Conservation (phyloP, 352 stramenopile genomes). For the Globisporangium heterothallicum region DNA sequence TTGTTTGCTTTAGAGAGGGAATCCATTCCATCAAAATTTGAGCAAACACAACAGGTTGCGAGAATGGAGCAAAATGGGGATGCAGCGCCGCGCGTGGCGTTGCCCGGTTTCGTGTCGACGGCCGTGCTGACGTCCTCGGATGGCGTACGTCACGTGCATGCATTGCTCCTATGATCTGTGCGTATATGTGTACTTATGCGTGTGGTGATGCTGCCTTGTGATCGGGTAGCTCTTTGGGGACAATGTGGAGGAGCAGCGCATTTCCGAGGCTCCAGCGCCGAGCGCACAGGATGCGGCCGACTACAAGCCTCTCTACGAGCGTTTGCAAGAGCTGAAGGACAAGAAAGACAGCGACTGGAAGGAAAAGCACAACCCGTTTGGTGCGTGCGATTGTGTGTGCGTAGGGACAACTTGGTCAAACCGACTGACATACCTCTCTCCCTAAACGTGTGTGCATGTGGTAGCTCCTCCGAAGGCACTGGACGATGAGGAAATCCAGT, state of each 20-base stretch:
- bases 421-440: background rate
- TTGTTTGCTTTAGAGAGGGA: background rate
- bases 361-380: constrained; percentile 87
- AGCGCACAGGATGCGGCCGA: constrained; percentile 31
- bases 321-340: constrained; percentile 70
- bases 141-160: constrained; percentile 36
- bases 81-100: constrained; percentile 6
- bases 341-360: constrained; percentile 86
- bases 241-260: constrained; percentile 79
- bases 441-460: background rate
- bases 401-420: background rate
- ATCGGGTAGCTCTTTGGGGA: constrained; percentile 74
- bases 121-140: constrained; percentile 79
- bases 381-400: constrained; percentile 18
- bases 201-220: background rate
- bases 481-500: constrained; percentile 82
- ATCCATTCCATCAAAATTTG: no score
- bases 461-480: constrained; percentile 78
- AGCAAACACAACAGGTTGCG: no score
- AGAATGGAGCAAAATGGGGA: background rate
- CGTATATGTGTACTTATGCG: background rate
- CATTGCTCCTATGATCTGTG: background rate
- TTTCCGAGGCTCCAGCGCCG: constrained; percentile 53
- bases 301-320: constrained; percentile 79
- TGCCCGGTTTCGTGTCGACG: constrained; percentile 80